Conservation (phyloP, 1,139 yeast species). For the Debaryomyces udenii region DNA sequence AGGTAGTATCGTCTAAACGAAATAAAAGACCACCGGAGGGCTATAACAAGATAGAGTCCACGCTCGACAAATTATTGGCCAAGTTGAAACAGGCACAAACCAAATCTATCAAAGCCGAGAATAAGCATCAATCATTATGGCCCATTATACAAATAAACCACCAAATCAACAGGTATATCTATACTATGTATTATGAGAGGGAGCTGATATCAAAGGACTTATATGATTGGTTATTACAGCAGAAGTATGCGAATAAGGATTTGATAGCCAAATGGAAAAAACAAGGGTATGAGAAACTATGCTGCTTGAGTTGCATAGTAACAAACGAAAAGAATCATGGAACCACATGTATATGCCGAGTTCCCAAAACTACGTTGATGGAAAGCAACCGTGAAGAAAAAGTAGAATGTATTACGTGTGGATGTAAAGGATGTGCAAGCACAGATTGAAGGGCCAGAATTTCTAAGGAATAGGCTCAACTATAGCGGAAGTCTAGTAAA, state of each 20-base stretch:
- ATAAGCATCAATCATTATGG: conserved; percentile 67
- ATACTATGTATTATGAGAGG: conserved; percentile 70
- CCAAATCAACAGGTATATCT: conserved; percentile 76
- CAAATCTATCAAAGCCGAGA: conserved; percentile 26
- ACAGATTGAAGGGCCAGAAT: conserved; percentile 52
- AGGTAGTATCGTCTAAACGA: conserved; percentile 41
- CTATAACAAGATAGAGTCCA: conserved; percentile 68
- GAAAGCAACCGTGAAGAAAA: conserved; percentile 38
- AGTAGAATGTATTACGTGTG: conserved; percentile 79
- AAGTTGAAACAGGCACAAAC: conserved; percentile 63
- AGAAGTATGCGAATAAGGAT: conserved; percentile 67
- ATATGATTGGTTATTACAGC: conserved; percentile 76
- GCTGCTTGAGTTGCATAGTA: conserved; percentile 82
- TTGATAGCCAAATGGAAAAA: conserved; percentile 91
- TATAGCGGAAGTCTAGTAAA: too few species aligned
- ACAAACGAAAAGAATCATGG: conserved; percentile 64
- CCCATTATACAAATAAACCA: conserved; percentile 70
- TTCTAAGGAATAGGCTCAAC: too few species aligned
- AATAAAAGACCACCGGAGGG: conserved; percentile 72
- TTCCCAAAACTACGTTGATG: conserved; percentile 61
- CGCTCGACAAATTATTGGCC: conserved; percentile 62
- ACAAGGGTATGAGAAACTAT: conserved; percentile 83
- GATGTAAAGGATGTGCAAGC: conserved; percentile 87
- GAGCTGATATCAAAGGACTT: conserved; percentile 66
- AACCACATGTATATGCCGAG: conserved; percentile 81